Evolutionary conservation across 768 basidiomycete genomes (phyloP).

Genomic region (Mycena crocata): DNA sequence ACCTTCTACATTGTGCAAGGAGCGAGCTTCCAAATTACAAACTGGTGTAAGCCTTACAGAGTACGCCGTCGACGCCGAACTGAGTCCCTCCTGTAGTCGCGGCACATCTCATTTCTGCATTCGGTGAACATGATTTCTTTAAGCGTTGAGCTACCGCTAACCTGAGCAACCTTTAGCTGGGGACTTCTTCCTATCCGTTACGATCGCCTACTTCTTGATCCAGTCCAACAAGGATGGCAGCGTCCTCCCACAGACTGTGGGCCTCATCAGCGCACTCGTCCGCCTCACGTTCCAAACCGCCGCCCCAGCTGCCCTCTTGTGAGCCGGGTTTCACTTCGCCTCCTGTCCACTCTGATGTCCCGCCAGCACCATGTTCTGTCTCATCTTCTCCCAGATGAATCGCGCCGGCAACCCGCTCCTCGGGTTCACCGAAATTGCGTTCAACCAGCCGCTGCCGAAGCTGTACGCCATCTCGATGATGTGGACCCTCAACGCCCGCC

Average conservation of each 20-base stretch:
- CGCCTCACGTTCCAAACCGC: conserved; percentile 28
- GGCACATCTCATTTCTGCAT: conserved; percentile 24
- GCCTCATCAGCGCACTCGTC: not conserved
- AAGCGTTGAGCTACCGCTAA: not conserved
- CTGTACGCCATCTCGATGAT: conserved; percentile 29
- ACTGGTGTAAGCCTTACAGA: conserved; percentile 18
- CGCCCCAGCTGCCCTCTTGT: conserved; percentile 17
- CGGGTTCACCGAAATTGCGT: conserved; percentile 11
- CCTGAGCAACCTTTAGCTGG: conserved; percentile 9
- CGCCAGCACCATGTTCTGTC: conserved; percentile 20
- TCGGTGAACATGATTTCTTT: conserved; percentile 5
- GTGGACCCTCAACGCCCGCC: conserved; percentile 23
- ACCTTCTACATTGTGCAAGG: conserved; percentile 21
- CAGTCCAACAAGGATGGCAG: not conserved
- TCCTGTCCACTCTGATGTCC: not conserved
- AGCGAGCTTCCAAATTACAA: not conserved
- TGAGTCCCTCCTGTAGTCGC: conserved; percentile 18
- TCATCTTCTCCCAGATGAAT: conserved; percentile 22
- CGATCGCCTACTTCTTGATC: conserved; percentile 20
- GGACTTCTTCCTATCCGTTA: conserved; percentile 11
- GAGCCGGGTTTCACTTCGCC: conserved; percentile 2
- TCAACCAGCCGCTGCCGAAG: conserved; percentile 19
- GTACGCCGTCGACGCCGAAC: not conserved
- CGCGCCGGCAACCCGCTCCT: not conserved
- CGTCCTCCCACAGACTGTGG: not conserved